Conservation (phyloP, 2,329 filamentous ascomycete genomes). For the Fusarium udum region DNA sequence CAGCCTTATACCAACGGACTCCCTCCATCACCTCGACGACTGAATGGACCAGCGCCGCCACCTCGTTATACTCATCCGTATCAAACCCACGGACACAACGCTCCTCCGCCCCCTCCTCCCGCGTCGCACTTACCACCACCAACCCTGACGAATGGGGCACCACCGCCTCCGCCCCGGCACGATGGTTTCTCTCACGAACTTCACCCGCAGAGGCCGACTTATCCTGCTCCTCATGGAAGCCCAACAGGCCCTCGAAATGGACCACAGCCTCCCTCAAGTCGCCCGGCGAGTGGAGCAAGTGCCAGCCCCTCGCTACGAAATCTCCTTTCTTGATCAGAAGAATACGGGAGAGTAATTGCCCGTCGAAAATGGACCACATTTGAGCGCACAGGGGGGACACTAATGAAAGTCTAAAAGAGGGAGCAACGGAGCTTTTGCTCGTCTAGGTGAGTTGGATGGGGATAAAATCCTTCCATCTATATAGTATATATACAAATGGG, state of each 20-base stretch:
- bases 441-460: background rate
- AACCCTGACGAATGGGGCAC: conserved; percentile 47
- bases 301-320: conserved; percentile 81
- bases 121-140: conserved; percentile 44
- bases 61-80: conserved; percentile 54
- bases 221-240: conserved; percentile 56
- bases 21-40: conserved; percentile 59
- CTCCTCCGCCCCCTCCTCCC: conserved; percentile 15
- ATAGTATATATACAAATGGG: background rate
- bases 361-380: too few species aligned
- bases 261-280: conserved; percentile 44
- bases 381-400: background rate
- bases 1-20: conserved; percentile 54
- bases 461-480: background rate
- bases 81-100: conserved; percentile 42
- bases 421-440: background rate
- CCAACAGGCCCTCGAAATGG: conserved; percentile 57
- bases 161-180: conserved; percentile 40
- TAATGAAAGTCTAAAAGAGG: background rate
- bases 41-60: conserved; percentile 54
- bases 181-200: conserved; percentile 54
- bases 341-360: background rate
- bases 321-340: conserved; percentile 65
- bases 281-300: conserved; percentile 72
- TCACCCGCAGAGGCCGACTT: conserved; percentile 52